Conservation (phyloP, 2,329 filamentous ascomycete species). For the Fusarium subtropicale region DNA sequence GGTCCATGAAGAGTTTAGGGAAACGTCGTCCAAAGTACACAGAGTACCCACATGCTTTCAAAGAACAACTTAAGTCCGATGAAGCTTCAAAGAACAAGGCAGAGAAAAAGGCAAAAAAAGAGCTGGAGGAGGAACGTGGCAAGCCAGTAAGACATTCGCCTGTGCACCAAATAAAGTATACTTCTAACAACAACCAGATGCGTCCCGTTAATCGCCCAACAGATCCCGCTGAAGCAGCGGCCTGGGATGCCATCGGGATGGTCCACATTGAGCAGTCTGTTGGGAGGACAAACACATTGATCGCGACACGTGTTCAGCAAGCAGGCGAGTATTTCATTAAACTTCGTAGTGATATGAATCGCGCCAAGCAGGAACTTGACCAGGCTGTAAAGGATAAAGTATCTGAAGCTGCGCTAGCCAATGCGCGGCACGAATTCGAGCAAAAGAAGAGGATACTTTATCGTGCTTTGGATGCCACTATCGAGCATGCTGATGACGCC, state of each 20-base stretch:
- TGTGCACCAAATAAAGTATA: neutral
- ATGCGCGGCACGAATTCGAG: conserved; percentile 56
- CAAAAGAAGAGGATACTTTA: conserved; percentile 62
- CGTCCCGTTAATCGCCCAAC: conserved; percentile 58
- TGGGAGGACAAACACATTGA: conserved; percentile 53
- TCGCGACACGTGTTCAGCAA: conserved; percentile 62
- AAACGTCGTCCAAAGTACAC: conserved; percentile 60
- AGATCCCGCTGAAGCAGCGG: conserved; percentile 60
- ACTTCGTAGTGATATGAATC: conserved; percentile 61
- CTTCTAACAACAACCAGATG: conserved; percentile 45
- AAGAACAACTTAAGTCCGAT: conserved; percentile 60
- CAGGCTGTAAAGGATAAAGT: conserved; percentile 58
- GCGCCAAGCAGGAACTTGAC: conserved; percentile 59
- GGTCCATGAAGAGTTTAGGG: conserved; percentile 56
- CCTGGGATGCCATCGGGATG: conserved; percentile 66
- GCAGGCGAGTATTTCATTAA: conserved; percentile 64
- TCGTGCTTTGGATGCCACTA: conserved; percentile 64
- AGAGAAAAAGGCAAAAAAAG: conserved; percentile 59
- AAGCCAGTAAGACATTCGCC: conserved; percentile 53
- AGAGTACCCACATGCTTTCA: conserved; percentile 60
- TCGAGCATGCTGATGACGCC: conserved; percentile 65
- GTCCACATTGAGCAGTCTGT: conserved; percentile 60
- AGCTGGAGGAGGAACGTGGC: conserved; percentile 54
- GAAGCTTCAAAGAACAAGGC: conserved; percentile 60
- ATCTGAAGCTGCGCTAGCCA: conserved; percentile 51